Evolutionary conservation across 345 rosid species (phyloP).

Genomic region (Populus nigra): DNA sequence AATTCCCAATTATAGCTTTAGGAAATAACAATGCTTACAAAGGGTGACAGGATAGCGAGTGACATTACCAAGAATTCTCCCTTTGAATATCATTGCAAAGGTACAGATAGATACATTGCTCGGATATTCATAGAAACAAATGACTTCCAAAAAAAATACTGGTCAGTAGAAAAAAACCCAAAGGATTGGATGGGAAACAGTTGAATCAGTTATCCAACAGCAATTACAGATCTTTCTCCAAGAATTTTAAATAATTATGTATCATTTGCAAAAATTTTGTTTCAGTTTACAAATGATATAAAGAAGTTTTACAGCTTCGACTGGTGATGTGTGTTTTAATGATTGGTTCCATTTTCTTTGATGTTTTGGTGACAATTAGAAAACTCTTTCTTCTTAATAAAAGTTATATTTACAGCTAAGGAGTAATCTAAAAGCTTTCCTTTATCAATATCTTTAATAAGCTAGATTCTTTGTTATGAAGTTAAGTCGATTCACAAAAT

Average conservation of each 20-base stretch:
- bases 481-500: not conserved
- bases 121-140: not conserved
- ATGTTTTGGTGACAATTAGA: not conserved
- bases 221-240: not conserved
- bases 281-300: constrained; percentile 4
- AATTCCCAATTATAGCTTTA: not conserved
- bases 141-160: not conserved
- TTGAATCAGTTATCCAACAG: constrained; percentile 4
- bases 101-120: not conserved
- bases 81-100: constrained; percentile 1
- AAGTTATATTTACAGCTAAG: constrained; percentile 2
- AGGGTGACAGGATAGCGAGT: constrained; percentile 3
- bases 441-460: not conserved
- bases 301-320: not conserved
- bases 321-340: constrained; percentile 1
- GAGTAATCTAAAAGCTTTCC: not conserved
- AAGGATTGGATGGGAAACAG: constrained; percentile 3
- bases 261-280: not conserved
- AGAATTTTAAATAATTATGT: not conserved
- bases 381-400: not conserved
- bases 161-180: not conserved
- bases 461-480: not conserved
- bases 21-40: not conserved
- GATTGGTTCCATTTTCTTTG: not conserved
- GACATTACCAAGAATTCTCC: not conserved